Conservation (phyloP, 2,329 filamentous ascomycete species). For the Paecilomyces fulvus region DNA sequence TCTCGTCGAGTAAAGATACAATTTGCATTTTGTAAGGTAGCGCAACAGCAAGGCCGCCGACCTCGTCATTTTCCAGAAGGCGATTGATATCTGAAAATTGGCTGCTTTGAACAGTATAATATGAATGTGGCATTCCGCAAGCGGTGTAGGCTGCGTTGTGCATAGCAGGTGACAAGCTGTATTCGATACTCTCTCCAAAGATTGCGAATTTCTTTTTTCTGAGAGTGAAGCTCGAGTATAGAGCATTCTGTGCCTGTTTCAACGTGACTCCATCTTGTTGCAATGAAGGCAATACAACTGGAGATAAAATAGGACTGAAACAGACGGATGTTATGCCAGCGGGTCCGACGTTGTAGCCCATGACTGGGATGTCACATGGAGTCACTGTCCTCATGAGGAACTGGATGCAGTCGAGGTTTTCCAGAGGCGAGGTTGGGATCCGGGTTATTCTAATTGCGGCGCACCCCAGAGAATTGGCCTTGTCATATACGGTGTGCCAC, state of each 20-base stretch:
- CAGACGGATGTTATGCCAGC: slow-evolving; percentile 13
- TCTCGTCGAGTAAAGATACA: slow-evolving; percentile 11
- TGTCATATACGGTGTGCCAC: not conserved
- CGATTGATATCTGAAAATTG: slow-evolving; percentile 6
- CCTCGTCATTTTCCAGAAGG: slow-evolving; percentile 7
- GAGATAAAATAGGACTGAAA: slow-evolving; percentile 15
- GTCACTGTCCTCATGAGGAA: slow-evolving; percentile 2
- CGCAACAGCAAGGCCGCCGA: slow-evolving; percentile 14
- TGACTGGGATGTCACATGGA: slow-evolving; percentile 6
- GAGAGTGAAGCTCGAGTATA: slow-evolving; percentile 5
- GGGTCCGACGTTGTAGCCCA: slow-evolving; percentile 14
- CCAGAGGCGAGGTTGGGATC: slow-evolving; percentile 1
- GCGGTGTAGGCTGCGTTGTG: slow-evolving; percentile 16
- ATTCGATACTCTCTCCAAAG: slow-evolving; percentile 13
- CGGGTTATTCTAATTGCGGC: slow-evolving; percentile 11
- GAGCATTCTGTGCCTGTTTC: not conserved
- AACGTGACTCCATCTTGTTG: not conserved
- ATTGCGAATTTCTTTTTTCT: slow-evolving; percentile 12
- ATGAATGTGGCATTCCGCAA: slow-evolving; percentile 16
- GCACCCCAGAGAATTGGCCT: not conserved
- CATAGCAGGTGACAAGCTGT: slow-evolving; percentile 18
- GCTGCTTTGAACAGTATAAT: slow-evolving; percentile 5
- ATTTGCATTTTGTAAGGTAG: slow-evolving; percentile 18
- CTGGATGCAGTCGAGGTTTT: slow-evolving; percentile 8
- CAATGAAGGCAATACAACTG: slow-evolving; percentile 7